Evolutionary conservation across 257 asterid species (phyloP).

Genomic region (Solanum tarapatanum): DNA sequence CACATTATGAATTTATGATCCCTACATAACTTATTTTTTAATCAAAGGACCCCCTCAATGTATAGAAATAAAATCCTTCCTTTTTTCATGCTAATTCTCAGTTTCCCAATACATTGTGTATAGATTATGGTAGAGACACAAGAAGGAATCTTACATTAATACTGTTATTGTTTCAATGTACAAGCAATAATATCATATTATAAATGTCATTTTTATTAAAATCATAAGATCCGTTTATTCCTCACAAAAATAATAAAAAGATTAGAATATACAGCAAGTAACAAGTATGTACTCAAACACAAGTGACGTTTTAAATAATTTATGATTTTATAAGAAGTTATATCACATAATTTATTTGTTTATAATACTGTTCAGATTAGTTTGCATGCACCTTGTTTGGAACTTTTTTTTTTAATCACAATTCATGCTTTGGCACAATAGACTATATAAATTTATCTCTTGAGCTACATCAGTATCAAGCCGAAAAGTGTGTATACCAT

Average conservation of each 20-base stretch:
- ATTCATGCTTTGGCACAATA: too few relatives aligned
- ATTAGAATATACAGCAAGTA: neutral
- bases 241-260: neutral
- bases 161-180: neutral
- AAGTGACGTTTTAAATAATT: neutral
- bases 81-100: neutral
- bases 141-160: slow-evolving; percentile 17
- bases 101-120: slow-evolving; percentile 10
- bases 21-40: neutral
- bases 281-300: neutral
- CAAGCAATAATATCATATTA: neutral
- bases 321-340: neutral
- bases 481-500: neutral
- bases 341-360: neutral
- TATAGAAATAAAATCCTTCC: neutral
- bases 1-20: neutral
- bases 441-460: neutral
- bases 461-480: neutral
- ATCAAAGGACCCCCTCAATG: neutral
- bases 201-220: neutral
- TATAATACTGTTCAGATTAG: neutral
- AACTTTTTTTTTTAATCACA: too few relatives aligned
- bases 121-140: neutral
- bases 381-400: neutral
- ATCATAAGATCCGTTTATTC: neutral